phyloP scores from a whole-genome alignment of 2,329 filamentous ascomycete genomes.

The Aspergillus fumigatiaffinis region DNA sequence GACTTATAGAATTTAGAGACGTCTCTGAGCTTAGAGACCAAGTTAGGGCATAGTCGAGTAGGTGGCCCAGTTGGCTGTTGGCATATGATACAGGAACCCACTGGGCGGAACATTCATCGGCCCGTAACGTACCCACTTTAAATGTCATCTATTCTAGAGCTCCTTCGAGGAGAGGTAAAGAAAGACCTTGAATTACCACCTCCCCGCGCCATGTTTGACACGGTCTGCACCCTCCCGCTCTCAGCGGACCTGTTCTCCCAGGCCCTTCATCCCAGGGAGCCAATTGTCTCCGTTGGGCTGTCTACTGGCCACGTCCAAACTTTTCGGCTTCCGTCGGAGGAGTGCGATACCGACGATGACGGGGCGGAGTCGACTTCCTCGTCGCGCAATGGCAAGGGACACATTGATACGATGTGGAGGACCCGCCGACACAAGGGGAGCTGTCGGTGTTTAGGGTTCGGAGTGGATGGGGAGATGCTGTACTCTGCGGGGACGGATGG shows the following conservation, averaged over 20 bases:
- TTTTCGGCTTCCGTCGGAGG: conserved; percentile 65
- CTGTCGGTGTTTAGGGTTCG: conserved; percentile 77
- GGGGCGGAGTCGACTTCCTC: conserved; percentile 31
- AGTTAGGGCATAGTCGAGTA: not conserved
- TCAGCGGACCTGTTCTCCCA: conserved; percentile 84
- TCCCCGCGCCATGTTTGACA: conserved; percentile 69
- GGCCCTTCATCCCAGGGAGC: conserved; percentile 77
- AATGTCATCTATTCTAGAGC: conserved; percentile 5
- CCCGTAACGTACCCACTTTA: conserved; percentile 15
- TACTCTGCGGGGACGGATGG: conserved; percentile 61
- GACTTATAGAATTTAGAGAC: not conserved
- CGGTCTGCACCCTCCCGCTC: conserved; percentile 83
- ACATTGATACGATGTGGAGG: conserved; percentile 79
- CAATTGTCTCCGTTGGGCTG: conserved; percentile 80
- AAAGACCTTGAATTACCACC: not conserved
- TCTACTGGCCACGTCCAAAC: conserved; percentile 81
- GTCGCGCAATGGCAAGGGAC: conserved; percentile 62
- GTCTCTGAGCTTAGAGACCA: not conserved
- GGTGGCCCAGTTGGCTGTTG: no score
- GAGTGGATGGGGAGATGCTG: conserved; percentile 67
- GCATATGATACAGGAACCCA: not conserved
- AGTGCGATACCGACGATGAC: conserved; percentile 50
- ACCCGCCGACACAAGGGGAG: conserved; percentile 91
- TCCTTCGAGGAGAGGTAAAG: conserved; percentile 3
- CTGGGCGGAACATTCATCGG: conserved; percentile 20